These are phyloP conservation scores for Dactylellina drechsleri DNA, from an alignment of 2,329 filamentous ascomycete genomes.

Conservation along the genomic window DNA sequence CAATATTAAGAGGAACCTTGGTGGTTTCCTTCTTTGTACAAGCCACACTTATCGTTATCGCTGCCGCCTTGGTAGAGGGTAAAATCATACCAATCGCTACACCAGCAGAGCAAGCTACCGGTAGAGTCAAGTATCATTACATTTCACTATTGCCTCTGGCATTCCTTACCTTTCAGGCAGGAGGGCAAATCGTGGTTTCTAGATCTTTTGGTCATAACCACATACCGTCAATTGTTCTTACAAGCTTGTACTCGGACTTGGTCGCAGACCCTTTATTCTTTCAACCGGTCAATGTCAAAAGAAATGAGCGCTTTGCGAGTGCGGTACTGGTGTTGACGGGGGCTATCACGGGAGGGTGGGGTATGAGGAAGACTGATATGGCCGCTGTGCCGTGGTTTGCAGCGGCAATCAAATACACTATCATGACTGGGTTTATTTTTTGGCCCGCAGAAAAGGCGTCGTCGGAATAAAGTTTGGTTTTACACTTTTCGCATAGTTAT, in stretches of 20 bases:
- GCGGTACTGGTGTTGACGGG: slow-evolving; percentile 65
- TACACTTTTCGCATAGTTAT: not conserved
- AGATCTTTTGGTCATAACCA: slow-evolving; percentile 67
- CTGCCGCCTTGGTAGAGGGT: slow-evolving; percentile 67
- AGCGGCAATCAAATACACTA: slow-evolving; percentile 64
- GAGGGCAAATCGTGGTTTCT: slow-evolving; percentile 67
- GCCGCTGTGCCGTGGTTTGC: slow-evolving; percentile 64
- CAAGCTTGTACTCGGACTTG: slow-evolving; percentile 68
- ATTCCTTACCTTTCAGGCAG: slow-evolving; percentile 68
- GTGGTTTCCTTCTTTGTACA: slow-evolving; percentile 67
- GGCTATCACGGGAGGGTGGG: slow-evolving; percentile 65
- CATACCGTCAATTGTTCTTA: slow-evolving; percentile 68
- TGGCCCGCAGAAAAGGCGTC: slow-evolving; percentile 28
- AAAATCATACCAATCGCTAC: slow-evolving; percentile 60
- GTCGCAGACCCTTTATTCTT: slow-evolving; percentile 66
- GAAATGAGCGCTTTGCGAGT: slow-evolving; percentile 65
- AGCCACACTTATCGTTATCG: slow-evolving; percentile 66
- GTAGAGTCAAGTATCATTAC: slow-evolving; percentile 60
- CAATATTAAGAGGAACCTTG: slow-evolving; percentile 63
- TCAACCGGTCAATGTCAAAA: slow-evolving; percentile 65
- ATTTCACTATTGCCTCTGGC: slow-evolving; percentile 64
- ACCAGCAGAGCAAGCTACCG: slow-evolving; percentile 62
- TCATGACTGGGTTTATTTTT: slow-evolving; percentile 59
- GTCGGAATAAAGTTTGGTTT: not conserved
- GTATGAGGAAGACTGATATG: slow-evolving; percentile 63